Conservation (phyloP, 106 monocot genomes). For the Chionographis japonica region DNA sequence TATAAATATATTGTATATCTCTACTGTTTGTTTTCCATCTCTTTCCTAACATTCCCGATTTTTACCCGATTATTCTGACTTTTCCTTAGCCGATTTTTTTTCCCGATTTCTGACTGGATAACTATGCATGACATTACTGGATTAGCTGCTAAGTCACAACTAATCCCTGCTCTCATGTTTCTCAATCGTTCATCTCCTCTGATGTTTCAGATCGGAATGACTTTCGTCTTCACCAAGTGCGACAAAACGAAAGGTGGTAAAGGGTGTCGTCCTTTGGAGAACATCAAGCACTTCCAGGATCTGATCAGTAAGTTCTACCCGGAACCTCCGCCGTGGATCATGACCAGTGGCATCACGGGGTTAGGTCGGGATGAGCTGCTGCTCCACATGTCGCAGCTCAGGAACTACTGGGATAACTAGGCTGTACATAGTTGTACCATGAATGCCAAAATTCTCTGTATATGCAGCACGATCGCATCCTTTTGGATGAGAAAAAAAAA, state of each 20-base stretch:
- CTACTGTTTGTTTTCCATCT: too few relatives aligned
- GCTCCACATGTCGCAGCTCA: conserved; percentile 96
- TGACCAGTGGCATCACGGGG: conserved; percentile 93
- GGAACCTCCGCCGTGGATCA: conserved; percentile 90
- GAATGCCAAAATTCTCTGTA: too few relatives aligned
- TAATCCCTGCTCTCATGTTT: not conserved
- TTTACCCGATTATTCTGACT: too few relatives aligned
- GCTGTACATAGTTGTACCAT: not conserved
- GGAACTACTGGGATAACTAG: conserved; percentile 94
- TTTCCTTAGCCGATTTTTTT: too few relatives aligned
- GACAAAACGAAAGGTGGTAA: conserved; percentile 88
- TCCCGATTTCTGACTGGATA: too few relatives aligned
- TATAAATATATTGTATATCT: too few relatives aligned
- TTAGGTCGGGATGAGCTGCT: conserved; percentile 85
- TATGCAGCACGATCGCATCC: too few relatives aligned
- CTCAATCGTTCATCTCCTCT: not conserved
- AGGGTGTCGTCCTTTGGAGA: conserved; percentile 63
- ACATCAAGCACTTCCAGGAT: conserved; percentile 73
- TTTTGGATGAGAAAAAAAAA: too few relatives aligned
- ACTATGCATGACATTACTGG: not conserved
- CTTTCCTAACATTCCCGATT: too few relatives aligned
- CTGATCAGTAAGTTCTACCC: conserved; percentile 55
- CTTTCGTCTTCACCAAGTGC: conserved; percentile 97
- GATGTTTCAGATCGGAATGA: conserved; percentile 66
- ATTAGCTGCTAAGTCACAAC: too few relatives aligned